A percentile compares a stretch with the other conserved stretches of the same genome.
Conservation (phyloP, 352 stramenopile species). For the Discostella stelligera region DNA sequence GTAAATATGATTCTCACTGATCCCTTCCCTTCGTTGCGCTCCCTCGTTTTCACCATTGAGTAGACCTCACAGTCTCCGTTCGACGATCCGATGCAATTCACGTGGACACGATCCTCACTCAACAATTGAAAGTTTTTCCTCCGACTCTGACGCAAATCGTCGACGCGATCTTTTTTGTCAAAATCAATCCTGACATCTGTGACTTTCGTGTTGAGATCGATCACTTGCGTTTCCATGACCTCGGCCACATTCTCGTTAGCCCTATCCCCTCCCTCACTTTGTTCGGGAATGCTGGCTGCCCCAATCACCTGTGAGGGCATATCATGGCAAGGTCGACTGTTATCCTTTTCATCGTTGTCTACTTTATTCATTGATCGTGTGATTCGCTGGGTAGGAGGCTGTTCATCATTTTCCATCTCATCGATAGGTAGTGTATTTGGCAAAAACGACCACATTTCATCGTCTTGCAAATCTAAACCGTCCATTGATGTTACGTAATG, state of each 20-base stretch:
- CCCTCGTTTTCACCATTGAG: constrained; percentile 13
- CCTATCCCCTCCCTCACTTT: neutral
- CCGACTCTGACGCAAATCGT: neutral
- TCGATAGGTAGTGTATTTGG: constrained; percentile 10
- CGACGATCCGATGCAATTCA: neutral
- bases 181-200: neutral
- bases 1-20: constrained; percentile 51
- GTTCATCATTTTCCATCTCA: constrained; percentile 10
- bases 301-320: neutral
- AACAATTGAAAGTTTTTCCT: neutral
- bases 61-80: constrained; percentile 9
- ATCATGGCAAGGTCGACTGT: neutral
- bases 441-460: constrained; percentile 33
- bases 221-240: neutral
- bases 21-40: constrained; percentile 22
- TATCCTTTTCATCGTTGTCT: neutral
- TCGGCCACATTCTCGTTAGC: neutral
- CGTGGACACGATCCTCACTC: neutral
- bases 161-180: neutral
- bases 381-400: constrained; percentile 4
- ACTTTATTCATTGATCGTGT: constrained; percentile 21
- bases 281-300: neutral
- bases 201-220: neutral
- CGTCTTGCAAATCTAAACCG: constrained; percentile 34
- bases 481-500: constrained; percentile 21